Evolutionary conservation across 257 asterid genomes (phyloP).

Genomic region (Salvia hispanica): DNA sequence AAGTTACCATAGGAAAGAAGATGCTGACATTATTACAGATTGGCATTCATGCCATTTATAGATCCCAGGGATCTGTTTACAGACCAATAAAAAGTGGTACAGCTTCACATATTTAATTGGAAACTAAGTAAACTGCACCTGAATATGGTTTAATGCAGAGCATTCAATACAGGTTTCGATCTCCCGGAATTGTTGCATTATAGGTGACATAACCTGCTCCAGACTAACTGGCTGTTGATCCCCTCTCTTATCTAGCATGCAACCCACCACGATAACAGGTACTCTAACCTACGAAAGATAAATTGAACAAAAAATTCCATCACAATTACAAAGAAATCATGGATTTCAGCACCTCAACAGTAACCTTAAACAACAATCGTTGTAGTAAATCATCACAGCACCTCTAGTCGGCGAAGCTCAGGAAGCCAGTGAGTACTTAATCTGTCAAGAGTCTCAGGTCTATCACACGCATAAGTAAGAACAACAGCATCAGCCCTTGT

Average conservation of each 20-base stretch:
- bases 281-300: constrained; percentile 64
- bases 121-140: constrained; percentile 46
- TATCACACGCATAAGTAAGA: constrained; percentile 92
- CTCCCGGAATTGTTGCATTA: constrained; percentile 98
- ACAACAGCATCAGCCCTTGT: constrained; percentile 86
- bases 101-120: constrained; percentile 8
- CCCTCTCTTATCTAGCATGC: constrained; percentile 92
- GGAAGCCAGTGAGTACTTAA: constrained; percentile 98
- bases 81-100: constrained; percentile 1
- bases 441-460: constrained; percentile 82
- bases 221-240: constrained; percentile 71
- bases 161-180: constrained; percentile 98
- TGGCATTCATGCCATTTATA: constrained; percentile 9
- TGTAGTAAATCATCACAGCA: constrained; percentile 25
- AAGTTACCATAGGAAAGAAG: background rate
- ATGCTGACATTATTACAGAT: constrained; percentile 1
- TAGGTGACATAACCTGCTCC: constrained; percentile 96
- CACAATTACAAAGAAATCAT: constrained; percentile 1
- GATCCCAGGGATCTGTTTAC: constrained; percentile 9
- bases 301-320: background rate
- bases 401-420: constrained; percentile 90
- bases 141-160: constrained; percentile 76
- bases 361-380: background rate
- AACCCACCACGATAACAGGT: constrained; percentile 97
- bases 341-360: constrained; percentile 10